Percentiles rank a stretch among this genome's conserved stretches.
Conservation (phyloP, 305 asterid genomes). For the Fraxinus albicans region DNA sequence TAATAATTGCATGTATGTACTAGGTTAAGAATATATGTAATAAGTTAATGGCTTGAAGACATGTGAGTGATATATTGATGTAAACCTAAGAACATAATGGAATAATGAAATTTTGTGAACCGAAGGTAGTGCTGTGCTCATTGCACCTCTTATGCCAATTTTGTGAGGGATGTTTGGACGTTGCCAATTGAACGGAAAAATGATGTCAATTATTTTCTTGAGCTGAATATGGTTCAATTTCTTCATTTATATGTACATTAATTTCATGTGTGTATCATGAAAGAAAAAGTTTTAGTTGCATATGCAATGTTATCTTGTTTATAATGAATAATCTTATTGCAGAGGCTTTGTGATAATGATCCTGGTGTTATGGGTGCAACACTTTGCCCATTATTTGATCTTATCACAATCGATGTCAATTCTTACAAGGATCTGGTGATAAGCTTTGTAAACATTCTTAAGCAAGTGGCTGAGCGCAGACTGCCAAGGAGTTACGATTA, state of each 20-base stretch:
- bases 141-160: not conserved
- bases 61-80: not conserved
- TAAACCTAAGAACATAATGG: not conserved
- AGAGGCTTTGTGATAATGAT: constrained; percentile 91
- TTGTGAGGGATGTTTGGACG: not conserved
- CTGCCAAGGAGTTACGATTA: constrained; percentile 94
- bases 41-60: not conserved
- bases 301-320: constrained; percentile 12
- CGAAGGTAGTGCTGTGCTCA: not conserved
- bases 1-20: no score
- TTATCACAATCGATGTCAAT: constrained; percentile 61
- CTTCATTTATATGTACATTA: not conserved
- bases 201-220: not conserved
- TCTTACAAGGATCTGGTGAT: constrained; percentile 77
- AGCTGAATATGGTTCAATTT: not conserved
- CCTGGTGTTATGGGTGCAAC: constrained; percentile 99
- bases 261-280: constrained; percentile 7
- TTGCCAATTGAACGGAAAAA: not conserved
- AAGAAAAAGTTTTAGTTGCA: constrained; percentile 2
- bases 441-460: constrained; percentile 91
- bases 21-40: no score
- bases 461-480: constrained; percentile 92
- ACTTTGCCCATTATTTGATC: constrained; percentile 91
- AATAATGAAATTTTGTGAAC: not conserved
- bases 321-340: constrained; percentile 35